A percentile compares a stretch with the other conserved stretches of the same genome.
These are phyloP conservation scores for Nepenthes gracilis DNA, from an alignment of 148 eudicot genomes.

Conservation along the genomic window DNA sequence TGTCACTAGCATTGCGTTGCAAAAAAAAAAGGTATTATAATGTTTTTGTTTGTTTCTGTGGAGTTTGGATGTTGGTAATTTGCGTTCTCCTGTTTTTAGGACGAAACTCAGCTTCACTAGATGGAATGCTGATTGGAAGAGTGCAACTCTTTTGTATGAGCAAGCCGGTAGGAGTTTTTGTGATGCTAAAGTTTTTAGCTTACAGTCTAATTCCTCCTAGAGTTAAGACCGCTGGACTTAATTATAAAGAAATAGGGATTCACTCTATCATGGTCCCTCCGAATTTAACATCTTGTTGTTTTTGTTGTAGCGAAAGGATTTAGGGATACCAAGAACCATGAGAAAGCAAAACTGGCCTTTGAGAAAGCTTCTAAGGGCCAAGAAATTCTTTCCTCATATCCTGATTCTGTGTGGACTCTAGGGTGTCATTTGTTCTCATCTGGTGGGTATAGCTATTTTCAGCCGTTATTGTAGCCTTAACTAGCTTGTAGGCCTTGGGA, in stretches of 20 bases:
- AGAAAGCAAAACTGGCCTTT: conserved; percentile 68
- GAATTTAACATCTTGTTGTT: neutral
- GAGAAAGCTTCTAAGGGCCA: conserved; percentile 93
- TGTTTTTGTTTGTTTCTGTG: no score
- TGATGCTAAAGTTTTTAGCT: neutral
- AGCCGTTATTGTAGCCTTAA: conserved; percentile 8
- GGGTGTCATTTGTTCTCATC: neutral
- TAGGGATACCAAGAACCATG: conserved; percentile 55
- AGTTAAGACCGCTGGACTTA: no score
- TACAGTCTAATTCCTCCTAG: no score
- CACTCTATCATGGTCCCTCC: no score
- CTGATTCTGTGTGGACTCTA: neutral
- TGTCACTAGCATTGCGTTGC: no score
- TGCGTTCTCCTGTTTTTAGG: conserved; percentile 12
- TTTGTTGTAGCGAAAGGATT: conserved; percentile 38
- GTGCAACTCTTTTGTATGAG: conserved; percentile 61
- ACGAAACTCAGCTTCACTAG: conserved; percentile 72
- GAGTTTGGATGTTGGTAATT: neutral
- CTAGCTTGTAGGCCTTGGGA: conserved; percentile 64
- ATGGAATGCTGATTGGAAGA: conserved; percentile 90
- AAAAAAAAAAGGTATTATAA: no score
- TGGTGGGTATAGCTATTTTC: neutral
- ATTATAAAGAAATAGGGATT: no score
- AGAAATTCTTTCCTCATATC: conserved; percentile 75
- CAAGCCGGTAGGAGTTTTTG: conserved; percentile 51